A percentile compares a stretch with the other conserved stretches of the same genome.
phyloP scores from a whole-genome alignment of 2,329 filamentous ascomycete genomes.

The Talaromyces sp. region DNA sequence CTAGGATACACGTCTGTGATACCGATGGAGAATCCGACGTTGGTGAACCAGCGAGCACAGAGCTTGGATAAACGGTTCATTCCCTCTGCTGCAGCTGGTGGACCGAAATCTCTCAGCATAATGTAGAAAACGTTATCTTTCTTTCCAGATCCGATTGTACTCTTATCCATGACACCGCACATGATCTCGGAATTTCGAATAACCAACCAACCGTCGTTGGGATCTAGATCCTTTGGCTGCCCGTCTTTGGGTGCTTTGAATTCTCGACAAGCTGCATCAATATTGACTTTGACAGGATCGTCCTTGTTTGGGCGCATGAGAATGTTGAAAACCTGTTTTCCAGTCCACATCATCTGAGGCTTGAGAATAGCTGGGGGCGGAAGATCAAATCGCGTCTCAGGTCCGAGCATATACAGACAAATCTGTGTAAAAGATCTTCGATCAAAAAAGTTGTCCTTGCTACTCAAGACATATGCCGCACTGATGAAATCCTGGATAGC shows the following conservation, averaged over 20 bases:
- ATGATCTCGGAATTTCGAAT: conserved; percentile 96
- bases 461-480: conserved; percentile 82
- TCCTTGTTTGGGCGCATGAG: conserved; percentile 83
- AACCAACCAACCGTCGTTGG: conserved; percentile 85
- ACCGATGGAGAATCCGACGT: conserved; percentile 92
- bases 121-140: conserved; percentile 98
- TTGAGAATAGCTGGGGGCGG: conserved; percentile 84
- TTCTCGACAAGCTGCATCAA: conserved; percentile 87
- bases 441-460: conserved; percentile 90
- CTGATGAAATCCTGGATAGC: conserved; percentile 99
- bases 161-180: conserved; percentile 97
- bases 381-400: conserved; percentile 71
- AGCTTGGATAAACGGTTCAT: conserved; percentile 94
- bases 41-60: conserved; percentile 81
- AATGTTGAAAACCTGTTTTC: conserved; percentile 92
- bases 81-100: conserved; percentile 77
- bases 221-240: conserved; percentile 60
- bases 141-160: conserved; percentile 93
- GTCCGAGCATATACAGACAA: conserved; percentile 90
- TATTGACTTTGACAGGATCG: conserved; percentile 79
- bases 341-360: conserved; percentile 86
- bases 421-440: conserved; percentile 83
- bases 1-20: conserved; percentile 92
- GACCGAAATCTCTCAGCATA: conserved; percentile 90
- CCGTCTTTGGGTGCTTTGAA: conserved; percentile 49